Evolutionary conservation across 306 rosid species (phyloP).

Genomic region (Dryas octopetala): DNA sequence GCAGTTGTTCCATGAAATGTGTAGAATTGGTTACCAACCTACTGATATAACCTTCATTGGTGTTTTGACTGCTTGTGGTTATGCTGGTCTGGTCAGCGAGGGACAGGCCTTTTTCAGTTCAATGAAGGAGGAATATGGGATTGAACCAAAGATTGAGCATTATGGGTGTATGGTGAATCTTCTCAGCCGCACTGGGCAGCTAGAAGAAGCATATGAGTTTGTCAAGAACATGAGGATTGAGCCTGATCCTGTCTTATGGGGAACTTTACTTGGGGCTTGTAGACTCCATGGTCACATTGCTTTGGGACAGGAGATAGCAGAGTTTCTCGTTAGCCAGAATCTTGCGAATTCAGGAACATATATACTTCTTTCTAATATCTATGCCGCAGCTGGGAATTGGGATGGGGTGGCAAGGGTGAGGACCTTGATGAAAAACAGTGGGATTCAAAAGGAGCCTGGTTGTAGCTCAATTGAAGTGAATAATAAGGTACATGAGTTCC

Average conservation of each 20-base stretch:
- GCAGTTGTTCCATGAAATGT: conserved; percentile 59
- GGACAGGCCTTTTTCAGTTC: conserved; percentile 54
- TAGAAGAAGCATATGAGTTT: conserved; percentile 66
- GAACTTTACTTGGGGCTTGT: conserved; percentile 81
- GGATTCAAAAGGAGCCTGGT: conserved; percentile 83
- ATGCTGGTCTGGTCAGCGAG: conserved; percentile 60
- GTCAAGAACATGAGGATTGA: conserved; percentile 59
- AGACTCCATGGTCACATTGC: conserved; percentile 57
- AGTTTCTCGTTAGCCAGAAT: conserved; percentile 48
- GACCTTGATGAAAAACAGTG: conserved; percentile 62
- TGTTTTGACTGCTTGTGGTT: conserved; percentile 66
- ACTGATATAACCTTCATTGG: conserved; percentile 66
- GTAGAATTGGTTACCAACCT: conserved; percentile 40
- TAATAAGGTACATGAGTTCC: conserved; percentile 67
- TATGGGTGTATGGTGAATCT: conserved; percentile 82
- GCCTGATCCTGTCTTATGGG: conserved; percentile 78
- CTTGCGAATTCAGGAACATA: conserved; percentile 80
- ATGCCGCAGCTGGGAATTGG: conserved; percentile 72
- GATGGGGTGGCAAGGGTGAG: conserved; percentile 71
- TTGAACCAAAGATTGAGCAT: conserved; percentile 71
- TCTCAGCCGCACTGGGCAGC: conserved; percentile 70
- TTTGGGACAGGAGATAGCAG: conserved; percentile 71
- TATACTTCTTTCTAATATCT: conserved; percentile 73
- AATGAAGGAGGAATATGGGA: conserved; percentile 52
- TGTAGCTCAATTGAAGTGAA: conserved; percentile 75